These are phyloP conservation scores for Aspergillus egyptiacus DNA, from an alignment of 495 filamentous ascomycete genomes.

Conservation along the genomic window DNA sequence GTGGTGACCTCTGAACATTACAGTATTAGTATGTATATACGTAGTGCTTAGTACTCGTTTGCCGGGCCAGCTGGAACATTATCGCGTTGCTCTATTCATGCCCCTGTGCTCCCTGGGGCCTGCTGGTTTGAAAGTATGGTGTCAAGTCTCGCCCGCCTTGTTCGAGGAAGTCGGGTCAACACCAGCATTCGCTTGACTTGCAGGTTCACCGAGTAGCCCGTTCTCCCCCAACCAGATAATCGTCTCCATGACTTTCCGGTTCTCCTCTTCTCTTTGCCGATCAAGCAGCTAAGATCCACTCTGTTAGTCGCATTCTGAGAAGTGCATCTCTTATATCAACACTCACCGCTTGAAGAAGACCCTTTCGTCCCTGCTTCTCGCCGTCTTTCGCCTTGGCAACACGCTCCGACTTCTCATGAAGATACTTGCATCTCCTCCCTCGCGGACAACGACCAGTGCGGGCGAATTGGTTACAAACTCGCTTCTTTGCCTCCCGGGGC, in stretches of 20 bases:
- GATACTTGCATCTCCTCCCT: constrained; percentile 43
- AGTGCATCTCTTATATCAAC: background rate
- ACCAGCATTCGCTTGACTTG: constrained; percentile 1
- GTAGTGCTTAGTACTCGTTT: too few relatives aligned
- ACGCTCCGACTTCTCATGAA: constrained; percentile 35
- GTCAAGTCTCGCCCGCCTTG: background rate
- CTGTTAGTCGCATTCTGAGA: constrained; percentile 8
- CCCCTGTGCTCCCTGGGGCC: background rate
- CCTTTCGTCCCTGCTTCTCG: constrained; percentile 37
- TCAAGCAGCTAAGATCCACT: constrained; percentile 36
- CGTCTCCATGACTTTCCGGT: constrained; percentile 39
- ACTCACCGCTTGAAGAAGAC: constrained; percentile 48
- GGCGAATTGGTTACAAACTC: constrained; percentile 42
- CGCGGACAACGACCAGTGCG: constrained; percentile 40
- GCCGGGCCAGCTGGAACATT: too few relatives aligned
- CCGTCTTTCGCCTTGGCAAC: constrained; percentile 26
- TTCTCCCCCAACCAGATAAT: constrained; percentile 42
- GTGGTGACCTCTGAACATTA: too few relatives aligned
- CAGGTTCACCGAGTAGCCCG: constrained; percentile 19
- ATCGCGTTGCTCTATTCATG: too few relatives aligned
- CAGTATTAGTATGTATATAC: too few relatives aligned
- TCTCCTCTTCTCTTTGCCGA: constrained; percentile 41
- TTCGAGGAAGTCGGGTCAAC: background rate
- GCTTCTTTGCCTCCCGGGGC: constrained; percentile 34
- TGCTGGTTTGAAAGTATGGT: too few relatives aligned